A percentile compares a stretch with the other conserved stretches of the same genome.
Conservation (phyloP, 805 yeast species). For the Metschnikowia vanudenii region DNA sequence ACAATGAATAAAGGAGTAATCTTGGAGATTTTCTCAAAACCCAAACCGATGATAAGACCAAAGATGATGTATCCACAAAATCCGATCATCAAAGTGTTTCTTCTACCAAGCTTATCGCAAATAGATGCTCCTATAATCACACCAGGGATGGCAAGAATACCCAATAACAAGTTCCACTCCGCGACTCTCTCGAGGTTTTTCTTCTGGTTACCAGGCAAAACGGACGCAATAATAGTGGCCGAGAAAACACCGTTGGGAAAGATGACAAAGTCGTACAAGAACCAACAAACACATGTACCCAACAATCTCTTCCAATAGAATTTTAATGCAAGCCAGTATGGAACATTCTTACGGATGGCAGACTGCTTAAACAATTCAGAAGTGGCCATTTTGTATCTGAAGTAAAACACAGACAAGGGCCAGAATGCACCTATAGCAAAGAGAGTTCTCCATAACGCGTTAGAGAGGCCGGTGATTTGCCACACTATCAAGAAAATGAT, state of each 20-base stretch:
- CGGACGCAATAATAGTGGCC: conserved; percentile 55
- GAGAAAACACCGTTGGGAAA: conserved; percentile 78
- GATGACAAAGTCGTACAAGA: conserved; percentile 75
- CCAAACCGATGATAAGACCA: conserved; percentile 69
- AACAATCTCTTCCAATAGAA: conserved; percentile 67
- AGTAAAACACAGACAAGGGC: conserved; percentile 72
- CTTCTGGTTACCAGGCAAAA: conserved; percentile 33
- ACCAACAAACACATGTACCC: conserved; percentile 78
- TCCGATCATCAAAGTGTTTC: conserved; percentile 68
- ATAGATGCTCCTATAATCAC: conserved; percentile 65
- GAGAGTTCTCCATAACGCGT: conserved; percentile 68
- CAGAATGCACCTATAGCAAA: conserved; percentile 63
- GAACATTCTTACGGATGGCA: conserved; percentile 55
- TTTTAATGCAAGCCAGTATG: conserved; percentile 55
- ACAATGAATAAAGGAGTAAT: conserved; percentile 65
- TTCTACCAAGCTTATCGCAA: conserved; percentile 66
- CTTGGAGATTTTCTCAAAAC: conserved; percentile 52
- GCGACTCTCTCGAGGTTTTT: conserved; percentile 54
- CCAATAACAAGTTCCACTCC: conserved; percentile 71
- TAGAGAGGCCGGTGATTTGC: conserved; percentile 47
- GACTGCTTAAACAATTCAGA: conserved; percentile 61
- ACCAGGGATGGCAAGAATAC: conserved; percentile 70
- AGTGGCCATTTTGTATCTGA: conserved; percentile 68
- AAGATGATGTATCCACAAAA: conserved; percentile 68
- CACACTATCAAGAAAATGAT: conserved; percentile 66